A percentile compares a stretch with the other conserved stretches of the same genome.
phyloP scores from a whole-genome alignment of 1,284 basidiomycete species.

The Ceratobasidium theobromae region DNA sequence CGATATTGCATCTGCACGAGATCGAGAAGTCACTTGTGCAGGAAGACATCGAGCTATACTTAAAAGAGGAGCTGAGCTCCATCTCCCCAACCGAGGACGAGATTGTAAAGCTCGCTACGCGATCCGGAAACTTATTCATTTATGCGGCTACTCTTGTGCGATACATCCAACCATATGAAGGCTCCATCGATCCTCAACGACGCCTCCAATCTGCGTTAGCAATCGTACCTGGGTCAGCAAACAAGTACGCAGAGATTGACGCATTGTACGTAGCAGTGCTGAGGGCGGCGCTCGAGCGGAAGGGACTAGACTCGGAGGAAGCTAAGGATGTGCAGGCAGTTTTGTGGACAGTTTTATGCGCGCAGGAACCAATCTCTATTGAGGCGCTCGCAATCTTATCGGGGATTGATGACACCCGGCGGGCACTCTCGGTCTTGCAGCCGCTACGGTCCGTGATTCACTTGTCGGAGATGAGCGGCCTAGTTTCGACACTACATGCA shows the following conservation, averaged over 20 bases:
- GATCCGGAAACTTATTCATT: slow-evolving; percentile 8
- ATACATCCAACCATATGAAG: background rate
- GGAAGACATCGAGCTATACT: background rate
- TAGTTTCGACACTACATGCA: background rate
- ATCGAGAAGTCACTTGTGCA: background rate
- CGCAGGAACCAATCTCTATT: background rate
- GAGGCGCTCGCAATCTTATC: background rate
- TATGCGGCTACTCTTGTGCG: slow-evolving; percentile 11
- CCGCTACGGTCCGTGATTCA: background rate
- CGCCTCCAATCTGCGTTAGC: background rate
- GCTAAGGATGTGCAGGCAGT: background rate
- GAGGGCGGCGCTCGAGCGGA: background rate
- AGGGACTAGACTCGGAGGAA: background rate
- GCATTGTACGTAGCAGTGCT: background rate
- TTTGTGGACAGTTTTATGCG: background rate
- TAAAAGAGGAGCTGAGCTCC: background rate
- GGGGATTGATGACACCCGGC: background rate
- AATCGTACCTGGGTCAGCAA: background rate
- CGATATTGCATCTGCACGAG: slow-evolving; percentile 12
- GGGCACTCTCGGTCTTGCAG: background rate
- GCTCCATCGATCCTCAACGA: background rate
- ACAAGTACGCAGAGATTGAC: background rate
- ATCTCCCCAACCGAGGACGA: background rate
- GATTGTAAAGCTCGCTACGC: background rate
- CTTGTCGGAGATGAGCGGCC: background rate